Percentiles rank a stretch among this genome's conserved stretches.
These are phyloP conservation scores for Przewalskia tangutica DNA, from an alignment of 257 asterid genomes.

Conservation along the genomic window DNA sequence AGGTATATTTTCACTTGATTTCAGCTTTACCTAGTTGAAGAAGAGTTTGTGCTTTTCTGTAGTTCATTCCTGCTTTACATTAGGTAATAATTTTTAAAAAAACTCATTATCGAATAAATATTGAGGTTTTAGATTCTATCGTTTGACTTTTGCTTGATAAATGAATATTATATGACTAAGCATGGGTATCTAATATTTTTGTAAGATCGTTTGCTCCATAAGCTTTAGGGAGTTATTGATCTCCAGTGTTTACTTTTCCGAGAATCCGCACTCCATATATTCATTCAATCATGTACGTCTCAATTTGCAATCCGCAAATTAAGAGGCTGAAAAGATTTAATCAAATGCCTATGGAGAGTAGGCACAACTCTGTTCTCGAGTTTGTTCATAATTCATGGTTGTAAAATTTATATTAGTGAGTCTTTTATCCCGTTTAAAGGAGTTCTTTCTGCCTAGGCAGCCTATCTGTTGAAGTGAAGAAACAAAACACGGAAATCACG, in stretches of 20 bases:
- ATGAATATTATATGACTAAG: too few relatives aligned
- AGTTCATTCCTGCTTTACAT: background rate
- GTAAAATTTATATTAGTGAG: background rate
- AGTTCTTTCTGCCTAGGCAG: background rate
- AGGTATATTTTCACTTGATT: constrained; percentile 32
- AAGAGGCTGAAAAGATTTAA: background rate
- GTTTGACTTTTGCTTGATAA: too few relatives aligned
- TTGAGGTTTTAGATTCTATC: too few relatives aligned
- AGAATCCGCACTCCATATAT: background rate
- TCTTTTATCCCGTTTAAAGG: background rate
- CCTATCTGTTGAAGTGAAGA: background rate
- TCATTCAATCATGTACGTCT: background rate
- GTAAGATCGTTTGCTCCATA: background rate
- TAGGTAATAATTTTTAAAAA: background rate
- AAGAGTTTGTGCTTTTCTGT: background rate
- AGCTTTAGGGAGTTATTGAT: background rate
- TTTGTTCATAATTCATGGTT: background rate
- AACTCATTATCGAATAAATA: too few relatives aligned
- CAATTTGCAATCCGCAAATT: background rate
- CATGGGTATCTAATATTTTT: background rate
- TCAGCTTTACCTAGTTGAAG: background rate
- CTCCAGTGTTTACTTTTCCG: background rate
- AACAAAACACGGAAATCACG: background rate
- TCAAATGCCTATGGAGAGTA: background rate
- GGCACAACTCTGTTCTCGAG: background rate